These are phyloP conservation scores for Lactifluus hygrophoroides DNA, from an alignment of 768 basidiomycete species.

Conservation along the genomic window DNA sequence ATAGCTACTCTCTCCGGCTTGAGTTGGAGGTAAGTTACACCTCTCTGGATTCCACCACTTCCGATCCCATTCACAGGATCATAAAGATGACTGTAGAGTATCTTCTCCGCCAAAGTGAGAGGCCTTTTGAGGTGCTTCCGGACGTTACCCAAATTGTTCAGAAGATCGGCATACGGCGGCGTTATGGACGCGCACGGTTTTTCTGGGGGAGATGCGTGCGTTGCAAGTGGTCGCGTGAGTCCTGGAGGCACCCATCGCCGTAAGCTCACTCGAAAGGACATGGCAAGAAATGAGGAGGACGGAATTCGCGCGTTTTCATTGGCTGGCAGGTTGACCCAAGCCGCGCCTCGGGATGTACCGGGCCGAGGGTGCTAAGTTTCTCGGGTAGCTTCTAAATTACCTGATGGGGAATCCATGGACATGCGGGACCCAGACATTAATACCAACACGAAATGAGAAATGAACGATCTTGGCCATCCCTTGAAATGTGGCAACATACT, in stretches of 20 bases:
- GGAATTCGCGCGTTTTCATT: not conserved
- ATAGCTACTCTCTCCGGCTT: slow-evolving; percentile 92
- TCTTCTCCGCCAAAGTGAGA: slow-evolving; percentile 94
- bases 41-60: slow-evolving; percentile 57
- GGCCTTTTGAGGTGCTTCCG: slow-evolving; percentile 64
- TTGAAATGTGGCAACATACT: too few relatives aligned
- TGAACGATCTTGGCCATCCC: too few relatives aligned
- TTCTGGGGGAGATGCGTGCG: slow-evolving; percentile 34
- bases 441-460: too few relatives aligned
- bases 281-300: not conserved
- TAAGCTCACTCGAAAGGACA: slow-evolving; percentile 8
- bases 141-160: slow-evolving; percentile 61
- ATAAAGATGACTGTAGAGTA: slow-evolving; percentile 85
- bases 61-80: slow-evolving; percentile 66
- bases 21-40: slow-evolving; percentile 85
- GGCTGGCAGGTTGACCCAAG: not conserved
- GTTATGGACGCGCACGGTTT: slow-evolving; percentile 69
- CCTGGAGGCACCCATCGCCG: slow-evolving; percentile 1
- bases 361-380: too few relatives aligned
- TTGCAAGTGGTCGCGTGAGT: slow-evolving; percentile 27
- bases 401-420: too few relatives aligned
- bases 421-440: too few relatives aligned
- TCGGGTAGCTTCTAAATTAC: too few relatives aligned
- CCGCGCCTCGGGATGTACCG: not conserved
- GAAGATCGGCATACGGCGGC: slow-evolving; percentile 71